Conservation (phyloP, 2,329 filamentous ascomycete genomes). For the Chaetomium strumarium region DNA sequence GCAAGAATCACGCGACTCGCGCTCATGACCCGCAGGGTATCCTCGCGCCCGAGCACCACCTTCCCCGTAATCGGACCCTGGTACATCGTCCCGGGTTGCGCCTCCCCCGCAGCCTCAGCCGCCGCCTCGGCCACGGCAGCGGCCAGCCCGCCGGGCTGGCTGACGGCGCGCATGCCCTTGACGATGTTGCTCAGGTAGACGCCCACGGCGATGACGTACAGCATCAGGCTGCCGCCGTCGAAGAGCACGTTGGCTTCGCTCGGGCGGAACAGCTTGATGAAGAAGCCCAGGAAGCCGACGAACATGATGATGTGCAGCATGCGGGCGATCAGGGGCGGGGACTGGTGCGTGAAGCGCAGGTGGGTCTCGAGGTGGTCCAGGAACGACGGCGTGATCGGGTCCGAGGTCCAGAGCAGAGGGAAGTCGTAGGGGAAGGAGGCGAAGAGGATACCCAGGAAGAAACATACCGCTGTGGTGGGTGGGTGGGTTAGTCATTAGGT, state of each 20-base stretch:
- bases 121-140: neutral
- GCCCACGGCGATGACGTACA: slow-evolving; percentile 81
- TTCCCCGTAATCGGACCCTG: slow-evolving; percentile 48
- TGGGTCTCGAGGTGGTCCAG: slow-evolving; percentile 83
- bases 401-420: slow-evolving; percentile 74
- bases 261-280: slow-evolving; percentile 91
- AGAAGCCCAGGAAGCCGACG: slow-evolving; percentile 80
- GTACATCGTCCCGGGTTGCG: slow-evolving; percentile 29
- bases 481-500: too few relatives aligned
- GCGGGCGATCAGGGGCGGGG: slow-evolving; percentile 84
- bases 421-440: slow-evolving; percentile 94
- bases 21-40: slow-evolving; percentile 82
- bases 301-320: slow-evolving; percentile 91
- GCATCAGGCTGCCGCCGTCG: slow-evolving; percentile 72
- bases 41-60: slow-evolving; percentile 71
- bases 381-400: slow-evolving; percentile 59
- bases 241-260: slow-evolving; percentile 95
- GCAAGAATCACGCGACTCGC: slow-evolving; percentile 96
- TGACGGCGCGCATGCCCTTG: slow-evolving; percentile 83
- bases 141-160: slow-evolving; percentile 25
- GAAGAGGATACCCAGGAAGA: slow-evolving; percentile 98
- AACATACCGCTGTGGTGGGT: slow-evolving; percentile 81
- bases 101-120: slow-evolving; percentile 12
- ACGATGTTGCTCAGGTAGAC: slow-evolving; percentile 96
- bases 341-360: slow-evolving; percentile 84